Conservation (phyloP, 306 rosid genomes). For the Sechiopsis laciniata region DNA sequence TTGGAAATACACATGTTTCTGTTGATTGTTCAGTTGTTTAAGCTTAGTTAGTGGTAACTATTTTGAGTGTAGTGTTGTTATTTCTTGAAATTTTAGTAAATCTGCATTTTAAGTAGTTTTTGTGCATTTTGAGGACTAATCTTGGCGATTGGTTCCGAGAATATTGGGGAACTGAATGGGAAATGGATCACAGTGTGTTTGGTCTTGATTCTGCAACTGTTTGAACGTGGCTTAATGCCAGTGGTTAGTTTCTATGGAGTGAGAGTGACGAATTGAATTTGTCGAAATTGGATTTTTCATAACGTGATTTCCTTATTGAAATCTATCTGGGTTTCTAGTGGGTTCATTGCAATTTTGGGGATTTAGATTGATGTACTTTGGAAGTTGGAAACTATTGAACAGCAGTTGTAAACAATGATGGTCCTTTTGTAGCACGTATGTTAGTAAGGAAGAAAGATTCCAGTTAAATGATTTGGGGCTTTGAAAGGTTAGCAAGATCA, state of each 20-base stretch:
- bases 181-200: neutral
- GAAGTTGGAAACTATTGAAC: neutral
- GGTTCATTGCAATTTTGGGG: neutral
- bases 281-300: neutral
- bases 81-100: slow-evolving; percentile 13
- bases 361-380: neutral
- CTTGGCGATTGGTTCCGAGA: slow-evolving; percentile 2
- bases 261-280: neutral
- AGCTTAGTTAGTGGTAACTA: slow-evolving; percentile 8
- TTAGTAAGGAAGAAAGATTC: neutral
- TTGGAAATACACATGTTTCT: neutral
- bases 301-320: neutral
- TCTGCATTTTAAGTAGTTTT: slow-evolving; percentile 11
- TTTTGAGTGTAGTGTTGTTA: neutral
- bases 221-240: neutral
- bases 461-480: neutral
- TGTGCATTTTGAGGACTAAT: neutral
- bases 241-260: slow-evolving; percentile 1
- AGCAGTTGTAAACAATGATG: neutral
- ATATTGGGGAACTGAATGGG: slow-evolving; percentile 6
- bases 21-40: neutral
- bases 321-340: slow-evolving; percentile 1
- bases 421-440: neutral
- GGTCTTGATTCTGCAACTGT: neutral
- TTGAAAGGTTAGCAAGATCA: neutral